A percentile compares a stretch with the other conserved stretches of the same genome.
These are phyloP conservation scores for Magnolia officinalis DNA, from an alignment of 164 flowering plant genomes.

Conservation along the genomic window DNA sequence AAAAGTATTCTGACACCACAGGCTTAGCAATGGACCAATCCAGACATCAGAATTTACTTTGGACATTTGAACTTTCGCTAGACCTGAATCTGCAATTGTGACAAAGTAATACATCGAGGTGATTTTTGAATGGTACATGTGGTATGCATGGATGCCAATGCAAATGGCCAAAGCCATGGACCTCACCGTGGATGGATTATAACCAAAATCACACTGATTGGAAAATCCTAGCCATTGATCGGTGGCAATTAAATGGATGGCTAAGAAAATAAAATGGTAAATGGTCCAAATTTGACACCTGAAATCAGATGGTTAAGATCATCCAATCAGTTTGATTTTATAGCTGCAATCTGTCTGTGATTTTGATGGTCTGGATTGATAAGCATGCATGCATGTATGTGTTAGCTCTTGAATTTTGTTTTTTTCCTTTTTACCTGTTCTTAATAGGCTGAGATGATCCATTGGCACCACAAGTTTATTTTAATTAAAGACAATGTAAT, in stretches of 20 bases:
- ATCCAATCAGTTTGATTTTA: not conserved
- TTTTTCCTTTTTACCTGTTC: not conserved
- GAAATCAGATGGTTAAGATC: not conserved
- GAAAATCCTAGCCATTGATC: not conserved
- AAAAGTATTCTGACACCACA: not conserved
- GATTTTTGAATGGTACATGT: too few species aligned
- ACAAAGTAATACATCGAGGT: too few species aligned
- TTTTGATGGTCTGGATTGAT: too few species aligned
- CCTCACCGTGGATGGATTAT: not conserved
- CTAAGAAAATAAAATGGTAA: not conserved
- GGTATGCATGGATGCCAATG: too few species aligned
- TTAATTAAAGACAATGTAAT: too few species aligned
- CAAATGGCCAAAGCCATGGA: not conserved
- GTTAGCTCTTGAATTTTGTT: not conserved
- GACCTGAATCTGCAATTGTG: too few species aligned
- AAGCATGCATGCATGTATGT: not conserved
- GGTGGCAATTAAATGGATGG: not conserved
- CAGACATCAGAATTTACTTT: too few species aligned
- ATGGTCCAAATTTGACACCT: not conserved
- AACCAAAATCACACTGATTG: not conserved
- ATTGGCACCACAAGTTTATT: too few species aligned
- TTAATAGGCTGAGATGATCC: too few species aligned
- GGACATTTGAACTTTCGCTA: too few species aligned
- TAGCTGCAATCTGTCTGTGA: not conserved
- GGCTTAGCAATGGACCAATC: too few species aligned